Base-by-base conservation (phyloP, 2,329 filamentous ascomycete species). In the Pestalotiopsis sp. region DNA sequence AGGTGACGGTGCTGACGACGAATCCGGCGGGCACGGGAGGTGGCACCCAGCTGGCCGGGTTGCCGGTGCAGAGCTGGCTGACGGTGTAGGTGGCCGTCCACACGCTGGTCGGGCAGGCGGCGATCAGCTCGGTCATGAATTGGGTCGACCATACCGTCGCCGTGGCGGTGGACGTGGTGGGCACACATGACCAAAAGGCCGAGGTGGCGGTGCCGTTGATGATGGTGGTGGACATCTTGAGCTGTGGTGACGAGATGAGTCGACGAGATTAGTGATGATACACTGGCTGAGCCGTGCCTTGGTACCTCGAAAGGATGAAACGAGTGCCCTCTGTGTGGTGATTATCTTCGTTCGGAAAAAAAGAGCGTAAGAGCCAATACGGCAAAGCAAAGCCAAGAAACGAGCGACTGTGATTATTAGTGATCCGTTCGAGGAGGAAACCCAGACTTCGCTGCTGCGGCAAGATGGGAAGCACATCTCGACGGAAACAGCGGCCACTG, bases 11-110 rank as follows among this genome's bases (percentile, higher is more conserved):
- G 67, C 79, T 80, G 69, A 78, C 77, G 69, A 79, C 77, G 72
- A 82, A 82, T 69, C 80, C 79, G 2, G 80, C 79, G 25, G 80
- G 80, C n/a, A 79, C 72, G 13, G 71, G 68, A 2, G 75, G 73
- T 25, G 75, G 74, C 13, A 73, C 73, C 71, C 77, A 80, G 65
- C 73, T 69, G 65, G 71, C 69, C 60, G 73, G 73, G 69, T 75
- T 71, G 65, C 80, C 80, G 13, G 73, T 69, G 72, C 78, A 79
- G 36, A 76, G 77, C 73, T 83, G 78, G 9, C 73, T 74, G 72
- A 83, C 72, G 65, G 81, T 83, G 76, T 83, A 84, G 39, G 79
- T 80, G 41, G 82, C 80, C 49, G 77, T 68, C 81, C 82, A 83
- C 61, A 72, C 69, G 70, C 77, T 74, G n/a, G 78, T 80, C 68